Base-by-base conservation (phyloP, 768 basidiomycete genomes). In the Mycena polygramma region DNA sequence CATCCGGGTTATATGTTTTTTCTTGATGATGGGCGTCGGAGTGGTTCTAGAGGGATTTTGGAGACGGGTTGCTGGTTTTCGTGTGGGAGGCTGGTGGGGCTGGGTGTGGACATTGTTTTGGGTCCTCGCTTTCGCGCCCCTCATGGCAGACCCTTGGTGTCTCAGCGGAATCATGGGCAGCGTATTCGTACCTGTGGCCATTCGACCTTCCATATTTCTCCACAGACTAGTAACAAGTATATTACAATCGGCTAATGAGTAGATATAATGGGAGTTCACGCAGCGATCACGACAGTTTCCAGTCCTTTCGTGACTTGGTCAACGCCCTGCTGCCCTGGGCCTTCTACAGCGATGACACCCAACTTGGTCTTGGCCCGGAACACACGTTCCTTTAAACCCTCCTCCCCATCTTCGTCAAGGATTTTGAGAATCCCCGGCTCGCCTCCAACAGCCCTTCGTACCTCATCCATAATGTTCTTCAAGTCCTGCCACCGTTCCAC, bases 11-110 rank as follows among this genome's bases (percentile, higher is more conserved):
- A 77, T 80, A 1, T 86, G 85, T 2, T 91, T 88, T 76, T 93
- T 92, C 75, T 48, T 91, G 54, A 77, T 89, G 75, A 89, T 86
- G 70, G 90, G 86, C 14, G 73, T 89, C 1, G 89, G 89, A 2
- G 72, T 88, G 10, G 58, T 86, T 2, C 52, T 89, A 39, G 91
- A 93, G 77, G 73, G 78, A 24, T 62, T 76, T 11, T 92, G 84
- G 85, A 84, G 80, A 70, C 72, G 66, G 2, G 54, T 75, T 2
- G 88, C 85, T 0, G 86, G 89, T n/a, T 75, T 68, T 51, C 81
- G 81, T 46, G 87, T 90, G 7, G 76, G 78, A 48, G 92, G 91
- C 5, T 60, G 80, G 63, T 5, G 75, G 0, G 91, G 91, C 5
- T 81, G 83, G 77, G 36, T 86, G 19, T 94, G 92, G 92, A 79